Conservation (phyloP, 441 rosid genomes). For the Croton laevigatus region DNA sequence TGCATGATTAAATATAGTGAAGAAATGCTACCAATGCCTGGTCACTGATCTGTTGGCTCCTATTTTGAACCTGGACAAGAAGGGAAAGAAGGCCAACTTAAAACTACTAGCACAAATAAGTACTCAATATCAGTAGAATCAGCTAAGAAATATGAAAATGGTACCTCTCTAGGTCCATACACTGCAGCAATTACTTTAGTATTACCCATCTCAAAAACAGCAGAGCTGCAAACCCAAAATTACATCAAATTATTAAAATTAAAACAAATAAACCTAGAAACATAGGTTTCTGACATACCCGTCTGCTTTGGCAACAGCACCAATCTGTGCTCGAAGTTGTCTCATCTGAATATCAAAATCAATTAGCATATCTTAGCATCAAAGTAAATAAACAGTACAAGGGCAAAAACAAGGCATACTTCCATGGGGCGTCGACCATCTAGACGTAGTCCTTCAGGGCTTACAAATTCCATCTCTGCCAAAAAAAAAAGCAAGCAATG, state of each 20-base stretch:
- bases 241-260: background rate
- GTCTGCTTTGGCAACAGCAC: constrained; percentile 70
- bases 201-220: constrained; percentile 90
- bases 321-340: constrained; percentile 81
- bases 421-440: constrained; percentile 80
- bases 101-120: background rate
- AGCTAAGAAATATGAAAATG: background rate
- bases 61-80: constrained; percentile 60
- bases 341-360: constrained; percentile 52
- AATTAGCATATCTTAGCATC: background rate
- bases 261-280: background rate
- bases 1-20: background rate
- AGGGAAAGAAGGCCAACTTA: background rate
- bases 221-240: constrained; percentile 43
- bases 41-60: constrained; percentile 63
- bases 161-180: constrained; percentile 91
- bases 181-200: constrained; percentile 96
- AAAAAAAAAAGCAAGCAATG: background rate
- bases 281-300: constrained; percentile 42
- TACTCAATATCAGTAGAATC: background rate
- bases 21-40: constrained; percentile 61
- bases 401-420: background rate
- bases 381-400: background rate
- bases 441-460: constrained; percentile 84
- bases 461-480: constrained; percentile 68